phyloP scores from a whole-genome alignment of 2,329 filamentous ascomycete species.

The Alternaria brassicicola region DNA sequence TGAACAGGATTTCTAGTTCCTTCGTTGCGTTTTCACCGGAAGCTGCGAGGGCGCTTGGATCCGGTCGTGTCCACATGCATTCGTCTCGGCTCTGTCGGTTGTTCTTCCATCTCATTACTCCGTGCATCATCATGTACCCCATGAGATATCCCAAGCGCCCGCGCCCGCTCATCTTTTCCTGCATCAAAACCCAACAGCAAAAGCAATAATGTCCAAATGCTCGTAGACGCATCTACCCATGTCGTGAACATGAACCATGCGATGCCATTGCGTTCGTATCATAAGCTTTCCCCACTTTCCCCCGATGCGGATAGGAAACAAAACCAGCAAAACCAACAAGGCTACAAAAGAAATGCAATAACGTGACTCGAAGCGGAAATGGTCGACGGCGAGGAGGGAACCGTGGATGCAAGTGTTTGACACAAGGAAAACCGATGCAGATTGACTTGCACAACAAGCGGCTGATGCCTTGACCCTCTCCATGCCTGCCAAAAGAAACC shows the following conservation, averaged over 20 bases:
- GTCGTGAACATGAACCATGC: conserved; percentile 13
- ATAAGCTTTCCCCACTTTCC: conserved; percentile 13
- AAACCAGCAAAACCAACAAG: conserved; percentile 19
- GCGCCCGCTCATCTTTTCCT: conserved; percentile 31
- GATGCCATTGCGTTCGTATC: conserved; percentile 16
- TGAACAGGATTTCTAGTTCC: conserved; percentile 16
- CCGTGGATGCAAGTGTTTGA: conserved; percentile 12
- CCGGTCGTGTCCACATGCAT: conserved; percentile 28
- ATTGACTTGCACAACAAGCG: conserved; percentile 16
- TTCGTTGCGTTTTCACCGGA: conserved; percentile 24
- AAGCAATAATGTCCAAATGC: conserved; percentile 32
- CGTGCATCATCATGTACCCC: conserved; percentile 36
- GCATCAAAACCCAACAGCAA: conserved; percentile 34
- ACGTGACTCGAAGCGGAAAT: conserved; percentile 10
- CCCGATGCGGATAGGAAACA: conserved; percentile 27
- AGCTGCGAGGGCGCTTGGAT: conserved; percentile 16
- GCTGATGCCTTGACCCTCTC: conserved; percentile 21
- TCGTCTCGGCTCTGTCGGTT: conserved; percentile 19
- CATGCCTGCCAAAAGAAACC: conserved; percentile 18
- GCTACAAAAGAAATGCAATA: conserved; percentile 23
- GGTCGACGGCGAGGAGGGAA: conserved; percentile 2
- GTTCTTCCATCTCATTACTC: conserved; percentile 26
- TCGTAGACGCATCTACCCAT: conserved; percentile 14
- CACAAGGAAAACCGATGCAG: conserved; percentile 19
- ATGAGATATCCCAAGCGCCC: conserved; percentile 36